These are phyloP conservation scores for Suhomyces panamericanus DNA, from an alignment of 1,139 yeast species.

Conservation along the genomic window DNA sequence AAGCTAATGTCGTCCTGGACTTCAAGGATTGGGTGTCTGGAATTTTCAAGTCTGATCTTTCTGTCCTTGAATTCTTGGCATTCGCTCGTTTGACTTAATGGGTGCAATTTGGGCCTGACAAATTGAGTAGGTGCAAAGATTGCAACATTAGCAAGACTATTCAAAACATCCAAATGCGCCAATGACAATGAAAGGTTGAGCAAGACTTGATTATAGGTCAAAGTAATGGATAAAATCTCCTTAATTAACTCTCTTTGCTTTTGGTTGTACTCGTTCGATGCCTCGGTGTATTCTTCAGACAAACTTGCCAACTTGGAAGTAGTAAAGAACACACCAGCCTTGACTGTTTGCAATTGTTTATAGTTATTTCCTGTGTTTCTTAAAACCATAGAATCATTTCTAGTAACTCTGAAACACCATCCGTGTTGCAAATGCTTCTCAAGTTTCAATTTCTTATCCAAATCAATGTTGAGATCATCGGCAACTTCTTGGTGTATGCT, in stretches of 20 bases:
- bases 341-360: constrained; percentile 82
- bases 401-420: constrained; percentile 89
- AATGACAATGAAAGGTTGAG: constrained; percentile 62
- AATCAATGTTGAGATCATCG: constrained; percentile 75
- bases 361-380: constrained; percentile 62
- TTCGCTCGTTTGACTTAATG: constrained; percentile 34
- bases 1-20: constrained; percentile 85
- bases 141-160: constrained; percentile 83
- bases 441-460: constrained; percentile 82
- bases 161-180: constrained; percentile 79
- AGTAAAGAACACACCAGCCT: constrained; percentile 92
- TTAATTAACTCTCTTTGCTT: constrained; percentile 77
- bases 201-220: constrained; percentile 78
- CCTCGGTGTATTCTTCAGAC: constrained; percentile 57
- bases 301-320: constrained; percentile 62
- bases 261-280: constrained; percentile 65
- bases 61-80: constrained; percentile 42
- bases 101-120: constrained; percentile 64
- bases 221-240: constrained; percentile 76
- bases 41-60: constrained; percentile 58
- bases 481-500: constrained; percentile 64
- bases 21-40: constrained; percentile 94
- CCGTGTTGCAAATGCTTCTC: constrained; percentile 88
- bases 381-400: constrained; percentile 81
- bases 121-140: constrained; percentile 82